A percentile compares a stretch with the other conserved stretches of the same genome.
Evolutionary conservation across 495 filamentous ascomycete genomes (phyloP).

Genomic region (Copromyces sp.): DNA sequence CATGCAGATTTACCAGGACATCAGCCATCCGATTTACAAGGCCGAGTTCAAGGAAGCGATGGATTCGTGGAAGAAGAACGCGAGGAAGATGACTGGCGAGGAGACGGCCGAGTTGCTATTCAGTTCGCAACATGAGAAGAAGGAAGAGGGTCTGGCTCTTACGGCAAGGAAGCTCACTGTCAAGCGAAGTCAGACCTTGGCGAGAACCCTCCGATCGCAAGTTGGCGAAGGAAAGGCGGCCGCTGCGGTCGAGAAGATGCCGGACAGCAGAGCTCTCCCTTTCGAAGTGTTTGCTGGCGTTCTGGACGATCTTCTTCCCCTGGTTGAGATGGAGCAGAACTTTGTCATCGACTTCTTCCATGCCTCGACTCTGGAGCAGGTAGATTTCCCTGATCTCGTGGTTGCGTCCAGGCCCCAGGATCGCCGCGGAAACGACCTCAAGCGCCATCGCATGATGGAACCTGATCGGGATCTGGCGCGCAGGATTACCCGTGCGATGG

Average conservation of each 20-base stretch:
- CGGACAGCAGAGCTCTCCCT: conserved; percentile 57
- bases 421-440: conserved; percentile 58
- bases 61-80: conserved; percentile 71
- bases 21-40: conserved; percentile 65
- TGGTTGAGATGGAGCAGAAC: conserved; percentile 86
- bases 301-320: conserved; percentile 64
- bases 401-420: conserved; percentile 52
- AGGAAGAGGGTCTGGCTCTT: conserved; percentile 55
- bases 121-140: conserved; percentile 78
- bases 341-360: conserved; percentile 93
- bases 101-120: conserved; percentile 73
- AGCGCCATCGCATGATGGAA: conserved; percentile 63
- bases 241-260: conserved; percentile 48
- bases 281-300: conserved; percentile 77
- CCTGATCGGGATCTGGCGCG: conserved; percentile 74
- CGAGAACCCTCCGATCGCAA: conserved; percentile 65
- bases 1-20: conserved; percentile 68
- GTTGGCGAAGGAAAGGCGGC: conserved; percentile 50
- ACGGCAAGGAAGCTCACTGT: conserved; percentile 88
- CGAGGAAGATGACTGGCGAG: conserved; percentile 70
- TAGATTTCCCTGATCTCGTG: conserved; percentile 76
- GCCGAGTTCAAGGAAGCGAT: conserved; percentile 72
- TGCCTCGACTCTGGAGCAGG: conserved; percentile 60
- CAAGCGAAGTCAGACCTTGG: conserved; percentile 69
- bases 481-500: conserved; percentile 72